Percentiles rank a stretch among this genome's conserved stretches.
These are phyloP conservation scores for Candida endomychidarum DNA, from an alignment of 805 yeast genomes.

Conservation along the genomic window DNA sequence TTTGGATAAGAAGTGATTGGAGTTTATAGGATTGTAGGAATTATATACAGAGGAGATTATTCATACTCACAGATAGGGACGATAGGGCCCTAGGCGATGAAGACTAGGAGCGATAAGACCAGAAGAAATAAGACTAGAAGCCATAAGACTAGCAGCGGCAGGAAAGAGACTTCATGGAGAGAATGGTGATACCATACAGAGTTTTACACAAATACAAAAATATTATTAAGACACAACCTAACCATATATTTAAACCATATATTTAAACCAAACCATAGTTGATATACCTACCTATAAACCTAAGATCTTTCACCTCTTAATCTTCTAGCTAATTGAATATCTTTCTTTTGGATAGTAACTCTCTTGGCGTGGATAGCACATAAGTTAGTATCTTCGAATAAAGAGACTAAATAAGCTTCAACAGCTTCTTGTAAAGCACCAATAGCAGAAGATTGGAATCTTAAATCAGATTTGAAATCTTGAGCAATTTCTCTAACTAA, in stretches of 20 bases:
- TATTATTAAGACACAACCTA: neutral
- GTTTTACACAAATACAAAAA: too few species aligned
- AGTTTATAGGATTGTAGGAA: neutral
- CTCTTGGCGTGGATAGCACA: slow-evolving; percentile 99
- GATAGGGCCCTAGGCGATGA: too few species aligned
- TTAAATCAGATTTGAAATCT: slow-evolving; percentile 88
- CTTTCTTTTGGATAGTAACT: slow-evolving; percentile 98
- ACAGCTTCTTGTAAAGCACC: slow-evolving; percentile 98
- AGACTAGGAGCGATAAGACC: too few species aligned
- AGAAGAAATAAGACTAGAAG: too few species aligned
- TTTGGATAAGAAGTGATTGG: slow-evolving; percentile 5
- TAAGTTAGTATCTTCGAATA: slow-evolving; percentile 96
- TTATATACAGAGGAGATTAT: neutral
- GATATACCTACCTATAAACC: too few species aligned
- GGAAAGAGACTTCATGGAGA: too few species aligned
- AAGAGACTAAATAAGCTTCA: slow-evolving; percentile 94
- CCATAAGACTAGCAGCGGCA: too few species aligned
- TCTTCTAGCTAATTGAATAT: slow-evolving; percentile 96
- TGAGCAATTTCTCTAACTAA: slow-evolving; percentile 94
- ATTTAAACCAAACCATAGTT: slow-evolving; percentile 5
- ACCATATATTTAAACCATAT: slow-evolving; percentile 3
- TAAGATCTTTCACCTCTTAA: slow-evolving; percentile 95
- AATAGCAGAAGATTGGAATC: slow-evolving; percentile 97
- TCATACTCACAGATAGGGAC: too few species aligned
- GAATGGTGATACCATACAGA: too few species aligned